phyloP scores from a whole-genome alignment of 1,284 basidiomycete genomes.

The Stereum hirsutum region DNA sequence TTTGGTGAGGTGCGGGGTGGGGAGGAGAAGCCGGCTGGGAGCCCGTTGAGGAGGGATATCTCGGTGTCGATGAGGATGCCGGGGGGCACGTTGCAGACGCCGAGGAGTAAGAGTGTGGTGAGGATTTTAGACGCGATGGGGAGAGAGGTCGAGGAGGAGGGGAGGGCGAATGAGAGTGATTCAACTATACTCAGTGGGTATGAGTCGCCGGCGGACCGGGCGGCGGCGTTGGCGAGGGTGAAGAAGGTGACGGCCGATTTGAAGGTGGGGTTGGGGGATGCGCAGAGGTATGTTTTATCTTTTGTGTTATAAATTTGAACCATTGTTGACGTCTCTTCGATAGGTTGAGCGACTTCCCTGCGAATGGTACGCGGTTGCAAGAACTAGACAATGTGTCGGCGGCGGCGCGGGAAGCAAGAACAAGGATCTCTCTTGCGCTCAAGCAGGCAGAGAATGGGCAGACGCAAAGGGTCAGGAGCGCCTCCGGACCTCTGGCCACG shows the following conservation, averaged over 20 bases:
- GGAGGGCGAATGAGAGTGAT: slow-evolving; percentile 16
- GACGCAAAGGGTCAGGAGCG: slow-evolving; percentile 19
- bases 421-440: slow-evolving; percentile 33
- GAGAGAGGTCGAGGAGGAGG: slow-evolving; percentile 37
- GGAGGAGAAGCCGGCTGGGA: neutral
- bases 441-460: slow-evolving; percentile 24
- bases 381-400: slow-evolving; percentile 47
- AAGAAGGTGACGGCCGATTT: slow-evolving; percentile 47
- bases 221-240: slow-evolving; percentile 45
- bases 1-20: slow-evolving; percentile 33
- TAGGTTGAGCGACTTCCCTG: slow-evolving; percentile 26
- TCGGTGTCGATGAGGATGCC: slow-evolving; percentile 13
- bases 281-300: slow-evolving; percentile 35
- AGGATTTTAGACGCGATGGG: slow-evolving; percentile 65
- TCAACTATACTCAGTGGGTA: slow-evolving; percentile 17
- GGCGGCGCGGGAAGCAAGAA: slow-evolving; percentile 37
- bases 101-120: slow-evolving; percentile 27
- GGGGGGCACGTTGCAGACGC: slow-evolving; percentile 18
- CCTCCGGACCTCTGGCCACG: slow-evolving; percentile 19
- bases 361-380: slow-evolving; percentile 35
- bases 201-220: slow-evolving; percentile 29
- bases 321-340: too few species aligned
- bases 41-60: slow-evolving; percentile 5
- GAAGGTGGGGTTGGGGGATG: slow-evolving; percentile 41
- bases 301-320: too few species aligned